phyloP scores from a whole-genome alignment of 306 rosid genomes.

The Oxytropis ochrocephala region DNA sequence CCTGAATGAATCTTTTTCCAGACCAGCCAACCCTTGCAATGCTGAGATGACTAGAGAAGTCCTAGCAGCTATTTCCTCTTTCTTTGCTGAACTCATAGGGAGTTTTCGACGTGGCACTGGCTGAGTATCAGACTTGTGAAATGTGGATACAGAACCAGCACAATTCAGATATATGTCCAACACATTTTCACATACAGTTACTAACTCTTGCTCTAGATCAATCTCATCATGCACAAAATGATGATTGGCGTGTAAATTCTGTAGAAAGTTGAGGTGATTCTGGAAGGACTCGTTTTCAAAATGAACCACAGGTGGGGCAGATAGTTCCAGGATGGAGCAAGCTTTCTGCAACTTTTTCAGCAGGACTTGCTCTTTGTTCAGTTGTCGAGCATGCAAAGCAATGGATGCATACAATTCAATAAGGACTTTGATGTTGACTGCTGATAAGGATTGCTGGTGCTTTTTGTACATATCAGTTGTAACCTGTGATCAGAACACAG shows the following conservation, averaged over 20 bases:
- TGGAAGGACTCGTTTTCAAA: conserved; percentile 88
- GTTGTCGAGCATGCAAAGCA: conserved; percentile 70
- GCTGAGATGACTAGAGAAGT: conserved; percentile 69
- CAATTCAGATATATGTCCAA: conserved; percentile 71
- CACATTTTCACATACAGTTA: conserved; percentile 55
- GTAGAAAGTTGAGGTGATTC: conserved; percentile 69
- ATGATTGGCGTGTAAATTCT: conserved; percentile 28
- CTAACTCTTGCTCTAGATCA: conserved; percentile 58
- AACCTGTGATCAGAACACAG: conserved; percentile 41
- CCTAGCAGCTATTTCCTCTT: conserved; percentile 87
- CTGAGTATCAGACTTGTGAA: conserved; percentile 29
- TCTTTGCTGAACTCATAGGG: conserved; percentile 72
- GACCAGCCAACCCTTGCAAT: conserved; percentile 51
- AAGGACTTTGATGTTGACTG: conserved; percentile 50
- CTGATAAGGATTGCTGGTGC: conserved; percentile 50
- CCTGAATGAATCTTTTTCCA: conserved; percentile 55
- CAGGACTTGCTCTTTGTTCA: conserved; percentile 54
- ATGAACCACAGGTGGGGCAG: conserved; percentile 94
- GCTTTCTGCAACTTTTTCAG: conserved; percentile 78
- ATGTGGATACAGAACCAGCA: conserved; percentile 38
- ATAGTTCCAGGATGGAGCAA: conserved; percentile 82
- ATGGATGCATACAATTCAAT: conserved; percentile 57
- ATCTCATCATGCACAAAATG: conserved; percentile 36
- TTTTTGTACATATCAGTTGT: conserved; percentile 58
- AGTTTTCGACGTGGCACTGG: conserved; percentile 49